These are phyloP conservation scores for Parietaria judaica DNA, from an alignment of 306 rosid species.

Conservation along the genomic window DNA sequence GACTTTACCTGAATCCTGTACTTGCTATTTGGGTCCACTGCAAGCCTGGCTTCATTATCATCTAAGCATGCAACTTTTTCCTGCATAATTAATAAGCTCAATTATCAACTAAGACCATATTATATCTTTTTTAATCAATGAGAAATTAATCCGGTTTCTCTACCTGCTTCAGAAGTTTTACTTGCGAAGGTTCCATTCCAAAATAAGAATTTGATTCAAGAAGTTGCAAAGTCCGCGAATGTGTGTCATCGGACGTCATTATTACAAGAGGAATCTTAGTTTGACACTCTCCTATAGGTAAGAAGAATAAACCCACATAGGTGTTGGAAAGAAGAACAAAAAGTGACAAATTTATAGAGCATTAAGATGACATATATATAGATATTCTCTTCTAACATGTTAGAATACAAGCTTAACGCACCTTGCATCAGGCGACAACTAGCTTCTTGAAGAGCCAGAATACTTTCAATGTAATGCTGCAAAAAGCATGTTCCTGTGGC, in stretches of 20 bases:
- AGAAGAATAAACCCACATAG: constrained; percentile 22
- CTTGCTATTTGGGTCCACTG: constrained; percentile 62
- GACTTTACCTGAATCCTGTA: constrained; percentile 78
- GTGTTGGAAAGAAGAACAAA: constrained; percentile 17
- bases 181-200: constrained; percentile 89
- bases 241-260: constrained; percentile 97
- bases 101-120: constrained; percentile 9
- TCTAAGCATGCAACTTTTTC: constrained; percentile 98
- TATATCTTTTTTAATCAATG: constrained; percentile 14
- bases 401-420: constrained; percentile 15
- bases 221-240: constrained; percentile 58
- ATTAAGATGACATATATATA: constrained; percentile 1
- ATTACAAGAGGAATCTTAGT: constrained; percentile 64
- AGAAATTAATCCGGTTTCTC: constrained; percentile 6
- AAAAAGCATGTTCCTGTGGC: constrained; percentile 64
- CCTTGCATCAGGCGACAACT: constrained; percentile 51
- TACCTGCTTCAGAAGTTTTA: constrained; percentile 94
- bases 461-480: constrained; percentile 66
- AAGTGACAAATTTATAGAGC: background rate
- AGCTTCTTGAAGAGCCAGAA: constrained; percentile 88
- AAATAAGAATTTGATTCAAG: constrained; percentile 77
- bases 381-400: background rate
- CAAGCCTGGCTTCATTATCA: constrained; percentile 94
- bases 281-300: constrained; percentile 42
- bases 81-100: constrained; percentile 33